Base-by-base conservation (phyloP, 495 filamentous ascomycete species). In the Letharia columbiana region DNA sequence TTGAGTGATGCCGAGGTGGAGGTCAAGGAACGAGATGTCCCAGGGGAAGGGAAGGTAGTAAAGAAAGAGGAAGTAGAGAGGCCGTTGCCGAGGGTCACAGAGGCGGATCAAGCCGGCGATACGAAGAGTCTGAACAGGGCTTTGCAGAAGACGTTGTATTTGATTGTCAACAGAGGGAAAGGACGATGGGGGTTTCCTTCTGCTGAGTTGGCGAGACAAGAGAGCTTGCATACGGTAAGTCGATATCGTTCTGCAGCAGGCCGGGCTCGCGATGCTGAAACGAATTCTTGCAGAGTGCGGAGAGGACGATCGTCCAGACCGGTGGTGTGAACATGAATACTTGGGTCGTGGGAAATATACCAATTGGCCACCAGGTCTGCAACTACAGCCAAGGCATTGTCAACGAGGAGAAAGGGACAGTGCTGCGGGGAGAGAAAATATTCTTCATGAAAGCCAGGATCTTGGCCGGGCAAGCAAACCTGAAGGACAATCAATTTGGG, bases 261-360 rank as follows among this genome's bases (percentile, higher is more conserved):
- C 44, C 12, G 41, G 50, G 18, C 23, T 9, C 39, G 23, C 37
- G 56, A 12, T 61, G 42, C 66, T 70, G 17, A 66, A 12, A 12
- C 50, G 9, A 9, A 13, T 60, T 9, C 11, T 63, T 59, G 33
- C 71, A 98, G 95, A 89, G 89, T 41, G 93, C 93, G 56, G 84
- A 88, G 68, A 85, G 91, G 60, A 84, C 89, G 66, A 82, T 98
- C 8, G 75, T 83, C 56, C 84, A 92, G 68, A 78, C 91, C 17
- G 91, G 85, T 17, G 94, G 94, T 66, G 75, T 89, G 40, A 96
- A 99, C 82, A 98, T 99, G 93, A 97, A 98, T 80, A 97, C 92
- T 66, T 99, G 95, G 92, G 83, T 98, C 70, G 89, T 98, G 66
- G 94, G 93, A 66, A 90, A 88, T 71, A 89, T 89, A 68, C 94